These are phyloP conservation scores for Durotheca rogersii DNA, from an alignment of 495 filamentous ascomycete species.

Conservation along the genomic window DNA sequence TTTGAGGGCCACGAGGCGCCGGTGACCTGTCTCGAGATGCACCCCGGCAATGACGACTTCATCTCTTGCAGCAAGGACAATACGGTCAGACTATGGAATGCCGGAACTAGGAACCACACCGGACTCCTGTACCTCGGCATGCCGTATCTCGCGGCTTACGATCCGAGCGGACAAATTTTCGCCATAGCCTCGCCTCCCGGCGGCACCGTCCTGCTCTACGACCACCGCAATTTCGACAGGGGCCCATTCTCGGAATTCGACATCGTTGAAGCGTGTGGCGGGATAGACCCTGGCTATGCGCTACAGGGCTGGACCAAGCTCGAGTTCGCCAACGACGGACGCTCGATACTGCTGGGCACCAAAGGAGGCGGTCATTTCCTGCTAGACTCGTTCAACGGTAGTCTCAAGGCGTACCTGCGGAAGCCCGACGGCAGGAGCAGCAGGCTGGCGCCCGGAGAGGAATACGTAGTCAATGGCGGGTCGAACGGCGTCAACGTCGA, in stretches of 20 bases:
- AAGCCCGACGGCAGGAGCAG: constrained; percentile 44
- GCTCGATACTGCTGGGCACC: constrained; percentile 78
- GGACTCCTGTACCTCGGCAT: constrained; percentile 74
- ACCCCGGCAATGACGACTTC: constrained; percentile 79
- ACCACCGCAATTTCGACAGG: constrained; percentile 89
- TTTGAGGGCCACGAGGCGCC: constrained; percentile 82
- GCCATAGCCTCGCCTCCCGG: constrained; percentile 82
- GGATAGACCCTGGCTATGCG: constrained; percentile 34
- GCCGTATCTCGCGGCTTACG: constrained; percentile 82
- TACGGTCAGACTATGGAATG: constrained; percentile 85
- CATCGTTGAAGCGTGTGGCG: constrained; percentile 49
- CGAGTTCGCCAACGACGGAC: constrained; percentile 94
- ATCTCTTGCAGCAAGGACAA: constrained; percentile 87
- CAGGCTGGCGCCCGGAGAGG: constrained; percentile 52
- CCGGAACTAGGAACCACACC: constrained; percentile 67
- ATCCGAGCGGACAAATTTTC: constrained; percentile 85
- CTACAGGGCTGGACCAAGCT: constrained; percentile 77
- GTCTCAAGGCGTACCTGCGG: constrained; percentile 63
- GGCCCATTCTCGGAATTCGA: constrained; percentile 86
- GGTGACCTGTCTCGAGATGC: constrained; percentile 77
- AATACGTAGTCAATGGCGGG: constrained; percentile 31
- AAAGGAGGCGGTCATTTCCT: constrained; percentile 80
- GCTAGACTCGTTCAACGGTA: constrained; percentile 84
- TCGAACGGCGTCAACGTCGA: constrained; percentile 40
- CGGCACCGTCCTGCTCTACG: constrained; percentile 81